A percentile compares a stretch with the other conserved stretches of the same genome.
phyloP scores from a whole-genome alignment of 768 basidiomycete genomes.

The Naematelia encephala region DNA sequence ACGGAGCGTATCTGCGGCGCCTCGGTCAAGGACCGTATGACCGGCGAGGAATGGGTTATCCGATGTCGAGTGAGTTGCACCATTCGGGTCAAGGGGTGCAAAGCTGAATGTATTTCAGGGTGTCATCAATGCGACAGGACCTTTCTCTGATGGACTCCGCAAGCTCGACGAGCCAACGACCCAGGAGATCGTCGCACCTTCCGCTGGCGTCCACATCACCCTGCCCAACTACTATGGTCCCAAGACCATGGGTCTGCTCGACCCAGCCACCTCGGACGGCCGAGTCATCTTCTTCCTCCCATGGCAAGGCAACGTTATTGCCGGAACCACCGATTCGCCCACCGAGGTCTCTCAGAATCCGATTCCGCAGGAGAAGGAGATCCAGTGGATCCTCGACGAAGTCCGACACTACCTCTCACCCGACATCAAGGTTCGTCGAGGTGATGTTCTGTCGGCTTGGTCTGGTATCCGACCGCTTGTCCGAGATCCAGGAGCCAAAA shows the following conservation, averaged over 20 bases:
- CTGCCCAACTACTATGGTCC: constrained; percentile 97
- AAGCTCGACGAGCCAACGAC: constrained; percentile 62
- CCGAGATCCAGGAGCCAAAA: constrained; percentile 67
- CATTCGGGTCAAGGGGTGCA: not conserved
- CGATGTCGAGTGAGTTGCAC: constrained; percentile 63
- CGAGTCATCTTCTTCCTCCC: constrained; percentile 99
- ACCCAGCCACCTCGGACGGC: constrained; percentile 91
- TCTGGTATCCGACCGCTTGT: constrained; percentile 87
- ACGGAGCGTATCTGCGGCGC: constrained; percentile 69
- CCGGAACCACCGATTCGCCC: constrained; percentile 89
- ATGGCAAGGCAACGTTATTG: constrained; percentile 97
- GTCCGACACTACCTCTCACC: constrained; percentile 81
- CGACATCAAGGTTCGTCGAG: constrained; percentile 89
- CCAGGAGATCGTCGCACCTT: constrained; percentile 83
- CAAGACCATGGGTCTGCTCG: constrained; percentile 83
- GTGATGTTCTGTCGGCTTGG: constrained; percentile 95
- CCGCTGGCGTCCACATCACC: constrained; percentile 91
- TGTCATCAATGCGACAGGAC: constrained; percentile 94
- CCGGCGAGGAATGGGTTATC: constrained; percentile 76
- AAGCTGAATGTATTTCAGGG: constrained; percentile 57
- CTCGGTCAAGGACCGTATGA: constrained; percentile 72
- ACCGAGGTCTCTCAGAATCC: constrained; percentile 71
- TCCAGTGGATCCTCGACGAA: constrained; percentile 94
- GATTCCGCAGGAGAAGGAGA: constrained; percentile 83
- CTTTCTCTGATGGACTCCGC: constrained; percentile 82